Base-by-base conservation (phyloP, 2,329 filamentous ascomycete species). In the Huntiella abstrusa region DNA sequence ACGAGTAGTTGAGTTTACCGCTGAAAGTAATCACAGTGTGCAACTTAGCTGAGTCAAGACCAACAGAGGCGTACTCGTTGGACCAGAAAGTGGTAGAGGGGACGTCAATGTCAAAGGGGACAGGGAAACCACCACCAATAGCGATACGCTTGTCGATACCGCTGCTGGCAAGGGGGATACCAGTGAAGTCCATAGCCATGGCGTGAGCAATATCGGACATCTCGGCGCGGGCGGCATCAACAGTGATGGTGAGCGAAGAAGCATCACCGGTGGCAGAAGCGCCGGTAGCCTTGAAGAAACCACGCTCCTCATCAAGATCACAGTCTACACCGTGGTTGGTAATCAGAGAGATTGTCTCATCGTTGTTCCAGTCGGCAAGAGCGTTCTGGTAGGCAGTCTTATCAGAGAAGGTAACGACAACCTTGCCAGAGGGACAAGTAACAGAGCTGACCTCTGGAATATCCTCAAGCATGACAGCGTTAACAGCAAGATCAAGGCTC, bases 241-340 rank as follows among this genome's bases (percentile, higher is more conserved):
- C 60, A 5, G 55, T 58, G 41, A 61, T 54, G 3, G 57, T 32
- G 17, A 39, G 17, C n/a, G 33, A 39, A 7, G 19, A 19, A 13
- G 43, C 37, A 19, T 40, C 32, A 15, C 36, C 43, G 2, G 11
- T 46, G 17, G 52, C 51, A 38, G 62, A 51, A 33, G 54, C 55
- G 3, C 65, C 49, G 17, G 51, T 50, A 32, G 52, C 54, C 19
- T 59, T 47, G 52, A 64, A 64, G 51, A 64, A 60, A 10, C 62
- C 59, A 33, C 63, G 58, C 53, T 65, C 61, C 17, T 59, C 54
- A 47, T 59, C 55, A 12, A 53, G 52, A 46, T 65, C 61, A 49
- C 64, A 65, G 49, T 62, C 56, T 28, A 61, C 62, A 13, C 60
- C 46, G 52, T 65, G 59, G 53, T 64, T 66, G 12, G 64, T 66